A percentile compares a stretch with the other conserved stretches of the same genome.
phyloP scores from a whole-genome alignment of 805 yeast species.

The Lipomyces yamadae region DNA sequence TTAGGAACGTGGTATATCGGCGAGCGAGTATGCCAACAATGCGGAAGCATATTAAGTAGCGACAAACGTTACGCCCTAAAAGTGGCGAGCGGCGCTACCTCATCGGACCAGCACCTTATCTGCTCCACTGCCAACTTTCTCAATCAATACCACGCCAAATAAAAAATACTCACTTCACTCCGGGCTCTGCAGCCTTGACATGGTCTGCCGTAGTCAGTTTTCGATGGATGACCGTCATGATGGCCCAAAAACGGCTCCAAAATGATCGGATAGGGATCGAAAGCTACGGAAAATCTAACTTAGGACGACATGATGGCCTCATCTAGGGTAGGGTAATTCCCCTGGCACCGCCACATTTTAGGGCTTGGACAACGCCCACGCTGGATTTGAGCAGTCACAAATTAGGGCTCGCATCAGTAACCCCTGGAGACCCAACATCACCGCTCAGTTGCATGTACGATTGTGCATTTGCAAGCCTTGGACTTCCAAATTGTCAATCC shows the following conservation, averaged over 20 bases:
- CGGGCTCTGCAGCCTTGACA: constrained; percentile 46
- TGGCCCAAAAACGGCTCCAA: not conserved
- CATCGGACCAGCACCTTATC: not conserved
- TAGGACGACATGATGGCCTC: not conserved
- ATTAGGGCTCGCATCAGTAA: not conserved
- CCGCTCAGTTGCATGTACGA: not conserved
- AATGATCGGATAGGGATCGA: not conserved
- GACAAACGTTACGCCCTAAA: not conserved
- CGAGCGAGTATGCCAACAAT: not conserved
- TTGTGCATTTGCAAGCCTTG: not conserved
- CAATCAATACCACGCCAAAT: not conserved
- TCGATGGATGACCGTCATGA: constrained; percentile 49
- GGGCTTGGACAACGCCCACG: not conserved
- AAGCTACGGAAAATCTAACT: not conserved
- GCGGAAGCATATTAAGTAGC: not conserved
- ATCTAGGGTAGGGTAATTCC: not conserved
- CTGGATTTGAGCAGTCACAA: not conserved
- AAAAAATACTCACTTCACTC: constrained; percentile 46
- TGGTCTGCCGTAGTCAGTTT: constrained; percentile 45
- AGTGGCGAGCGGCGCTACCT: not conserved
- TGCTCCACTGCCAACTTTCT: not conserved
- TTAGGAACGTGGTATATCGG: not conserved
- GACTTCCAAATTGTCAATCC: not conserved
- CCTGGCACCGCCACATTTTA: not conserved
- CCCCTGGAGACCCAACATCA: not conserved